Base-by-base conservation (phyloP, 208 protist species). In the Leishmania arabica region DNA sequence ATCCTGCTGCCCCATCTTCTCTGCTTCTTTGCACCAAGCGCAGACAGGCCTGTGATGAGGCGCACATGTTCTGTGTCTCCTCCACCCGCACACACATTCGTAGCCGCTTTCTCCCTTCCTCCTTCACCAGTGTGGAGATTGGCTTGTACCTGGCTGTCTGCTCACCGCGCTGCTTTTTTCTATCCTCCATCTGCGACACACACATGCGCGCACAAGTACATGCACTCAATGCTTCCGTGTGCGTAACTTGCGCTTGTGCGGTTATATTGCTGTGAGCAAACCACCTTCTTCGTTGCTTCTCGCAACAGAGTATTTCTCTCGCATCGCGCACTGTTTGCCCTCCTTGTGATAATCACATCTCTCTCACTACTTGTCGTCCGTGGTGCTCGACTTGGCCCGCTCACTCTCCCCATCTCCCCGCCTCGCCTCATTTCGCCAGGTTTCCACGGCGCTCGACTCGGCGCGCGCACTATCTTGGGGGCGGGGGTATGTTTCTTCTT, bases 311-410 rank as follows among this genome's bases (percentile, higher is more conserved):
- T 40, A 19, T 45, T 73, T 73, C 42, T n/a, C 71, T 42, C 71
- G 2, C 27, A 60, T 75, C 13, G 49, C 31, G 40, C 37, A 53
- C 21, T 3, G 19, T 19, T 73, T 1, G 53, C 5, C 3, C 1
- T 53, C 42, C 42, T 31, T 51, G 37, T 73, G 42, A 1, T 42
- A 5, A 13, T 73, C 34, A 17, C 40, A 51, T 19, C 1, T 74
- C n/a, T 21, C 31, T 77, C 34, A 8, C 17, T 51, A 8, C 56
- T 47, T 68, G 0, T 78, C 58, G 42, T 58, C 60, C 42, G 42
- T 24, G 11, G 17, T 40, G 21, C 49, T 79, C 51, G 42, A 6
- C 66, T 85, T 78, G 19, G 75, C 54, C 66, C 24, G 47, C 45
- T 51, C 34, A 77, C 54, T 31, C 27, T 24, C 51, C 79, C 9